Conservation (phyloP, 2,329 filamentous ascomycete species). For the Paracamarosporium sp. region DNA sequence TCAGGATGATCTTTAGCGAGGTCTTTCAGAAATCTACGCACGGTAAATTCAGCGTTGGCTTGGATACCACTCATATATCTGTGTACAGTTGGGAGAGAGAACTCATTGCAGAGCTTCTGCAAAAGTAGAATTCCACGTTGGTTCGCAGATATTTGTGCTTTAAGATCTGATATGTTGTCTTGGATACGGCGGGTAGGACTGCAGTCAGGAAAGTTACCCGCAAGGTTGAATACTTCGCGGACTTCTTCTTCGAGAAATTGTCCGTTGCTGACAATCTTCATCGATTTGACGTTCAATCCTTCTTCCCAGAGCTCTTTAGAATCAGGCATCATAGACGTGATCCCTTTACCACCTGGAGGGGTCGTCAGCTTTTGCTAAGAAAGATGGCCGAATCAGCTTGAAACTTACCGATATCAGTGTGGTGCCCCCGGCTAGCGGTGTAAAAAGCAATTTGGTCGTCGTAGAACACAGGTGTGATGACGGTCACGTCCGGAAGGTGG, state of each 20-base stretch:
- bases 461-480: slow-evolving; percentile 33
- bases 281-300: slow-evolving; percentile 46
- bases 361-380: too few species aligned
- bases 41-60: slow-evolving; percentile 15
- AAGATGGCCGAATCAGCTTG: too few species aligned
- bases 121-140: slow-evolving; percentile 14
- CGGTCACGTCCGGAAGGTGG: slow-evolving; percentile 32
- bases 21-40: slow-evolving; percentile 13
- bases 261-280: slow-evolving; percentile 31
- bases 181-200: slow-evolving; percentile 7
- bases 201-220: slow-evolving; percentile 11
- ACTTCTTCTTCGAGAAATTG: slow-evolving; percentile 15
- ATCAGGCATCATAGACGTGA: slow-evolving; percentile 53
- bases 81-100: slow-evolving; percentile 9
- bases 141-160: slow-evolving; percentile 18
- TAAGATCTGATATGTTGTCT: slow-evolving; percentile 20
- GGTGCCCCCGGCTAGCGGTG: slow-evolving; percentile 76
- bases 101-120: slow-evolving; percentile 10
- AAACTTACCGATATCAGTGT: slow-evolving; percentile 83
- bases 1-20: neutral
- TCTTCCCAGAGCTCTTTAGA: slow-evolving; percentile 54
- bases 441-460: slow-evolving; percentile 77
- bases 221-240: neutral
- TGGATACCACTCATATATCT: slow-evolving; percentile 21
- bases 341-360: slow-evolving; percentile 49